These are phyloP conservation scores for Mangifera indica DNA, from an alignment of 345 rosid genomes.

Conservation along the genomic window DNA sequence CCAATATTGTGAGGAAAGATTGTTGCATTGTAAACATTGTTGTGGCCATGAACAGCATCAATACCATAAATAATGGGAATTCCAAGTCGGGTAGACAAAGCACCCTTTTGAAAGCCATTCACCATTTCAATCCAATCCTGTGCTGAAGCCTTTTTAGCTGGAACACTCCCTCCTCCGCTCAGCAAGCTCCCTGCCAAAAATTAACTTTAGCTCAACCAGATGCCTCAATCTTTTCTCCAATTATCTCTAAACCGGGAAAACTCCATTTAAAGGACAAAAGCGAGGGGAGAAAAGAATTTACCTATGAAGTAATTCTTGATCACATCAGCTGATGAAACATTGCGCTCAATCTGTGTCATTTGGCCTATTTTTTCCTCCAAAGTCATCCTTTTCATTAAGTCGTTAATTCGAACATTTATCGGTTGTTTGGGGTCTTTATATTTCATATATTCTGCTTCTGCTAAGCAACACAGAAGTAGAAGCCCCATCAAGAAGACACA, in stretches of 20 bases:
- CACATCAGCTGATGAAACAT: conserved; percentile 30
- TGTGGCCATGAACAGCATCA: conserved; percentile 88
- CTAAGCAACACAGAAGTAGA: conserved; percentile 25
- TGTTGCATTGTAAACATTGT: conserved; percentile 73
- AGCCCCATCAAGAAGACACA: conserved; percentile 31
- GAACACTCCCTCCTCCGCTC: conserved; percentile 73
- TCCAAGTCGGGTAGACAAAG: conserved; percentile 69
- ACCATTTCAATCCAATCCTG: conserved; percentile 44
- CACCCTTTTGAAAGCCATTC: conserved; percentile 49
- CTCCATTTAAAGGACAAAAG: neutral
- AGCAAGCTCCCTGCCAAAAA: conserved; percentile 51
- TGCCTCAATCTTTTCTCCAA: neutral
- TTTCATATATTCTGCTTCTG: conserved; percentile 33
- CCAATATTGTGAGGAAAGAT: conserved; percentile 87
- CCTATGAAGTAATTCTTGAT: conserved; percentile 77
- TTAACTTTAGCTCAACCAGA: too few species aligned
- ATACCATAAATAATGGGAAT: conserved; percentile 85
- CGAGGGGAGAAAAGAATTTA: conserved; percentile 13
- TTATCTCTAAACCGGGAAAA: neutral
- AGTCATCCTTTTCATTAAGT: conserved; percentile 49
- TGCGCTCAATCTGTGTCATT: conserved; percentile 60
- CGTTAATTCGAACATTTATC: conserved; percentile 40
- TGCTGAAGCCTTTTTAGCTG: conserved; percentile 40
- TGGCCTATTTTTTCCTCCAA: conserved; percentile 60
- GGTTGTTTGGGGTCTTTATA: conserved; percentile 53